These are phyloP conservation scores for Aureobasidium sp. DNA, from an alignment of 2,329 filamentous ascomycete species.

Conservation along the genomic window DNA sequence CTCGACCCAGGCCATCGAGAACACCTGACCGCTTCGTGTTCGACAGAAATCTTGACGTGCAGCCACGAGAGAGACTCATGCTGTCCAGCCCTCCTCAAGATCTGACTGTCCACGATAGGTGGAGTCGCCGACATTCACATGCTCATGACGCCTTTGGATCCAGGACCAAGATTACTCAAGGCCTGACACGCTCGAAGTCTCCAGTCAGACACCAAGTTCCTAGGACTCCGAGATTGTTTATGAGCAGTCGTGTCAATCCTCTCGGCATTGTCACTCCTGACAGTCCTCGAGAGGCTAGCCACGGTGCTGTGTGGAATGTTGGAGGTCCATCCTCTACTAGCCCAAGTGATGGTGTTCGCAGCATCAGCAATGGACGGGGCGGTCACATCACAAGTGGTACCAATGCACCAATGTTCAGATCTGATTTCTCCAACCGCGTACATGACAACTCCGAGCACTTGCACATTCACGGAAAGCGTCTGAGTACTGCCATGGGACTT, in stretches of 20 bases:
- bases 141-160: not conserved
- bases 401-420: slow-evolving; percentile 57
- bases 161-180: not conserved
- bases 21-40: slow-evolving; percentile 53
- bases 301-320: slow-evolving; percentile 69
- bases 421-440: slow-evolving; percentile 40
- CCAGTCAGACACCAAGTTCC: not conserved
- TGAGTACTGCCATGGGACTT: slow-evolving; percentile 76
- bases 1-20: not conserved
- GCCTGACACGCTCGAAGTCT: not conserved
- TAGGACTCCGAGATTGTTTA: not conserved
- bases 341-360: slow-evolving; percentile 28
- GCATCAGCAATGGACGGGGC: slow-evolving; percentile 51
- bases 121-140: not conserved
- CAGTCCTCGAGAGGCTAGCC: slow-evolving; percentile 39
- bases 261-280: not conserved
- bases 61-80: slow-evolving; percentile 1
- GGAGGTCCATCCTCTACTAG: slow-evolving; percentile 57
- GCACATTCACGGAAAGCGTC: slow-evolving; percentile 60
- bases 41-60: slow-evolving; percentile 14
- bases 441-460: slow-evolving; percentile 48
- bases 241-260: slow-evolving; percentile 6
- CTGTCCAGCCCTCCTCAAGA: not conserved
- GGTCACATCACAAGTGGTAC: slow-evolving; percentile 60
- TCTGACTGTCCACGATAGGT: not conserved